Conservation (phyloP, 139 green algal genomes). For the Chlorella sp. region DNA sequence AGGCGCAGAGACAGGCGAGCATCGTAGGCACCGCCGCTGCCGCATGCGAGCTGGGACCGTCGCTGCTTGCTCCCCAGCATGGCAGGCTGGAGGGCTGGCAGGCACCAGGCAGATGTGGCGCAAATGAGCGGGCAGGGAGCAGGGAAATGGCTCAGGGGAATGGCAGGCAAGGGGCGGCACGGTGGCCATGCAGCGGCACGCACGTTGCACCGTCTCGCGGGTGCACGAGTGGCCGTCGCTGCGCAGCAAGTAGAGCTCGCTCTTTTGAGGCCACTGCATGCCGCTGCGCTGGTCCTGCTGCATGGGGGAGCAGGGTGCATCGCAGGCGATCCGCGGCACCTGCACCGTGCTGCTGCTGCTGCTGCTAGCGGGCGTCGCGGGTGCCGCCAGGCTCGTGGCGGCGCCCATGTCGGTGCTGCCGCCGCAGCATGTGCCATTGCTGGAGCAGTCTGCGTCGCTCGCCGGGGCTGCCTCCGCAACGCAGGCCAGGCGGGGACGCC, state of each 20-base stretch:
- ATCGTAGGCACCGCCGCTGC: not conserved
- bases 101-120: not conserved
- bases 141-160: not conserved
- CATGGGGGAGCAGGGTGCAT: not conserved
- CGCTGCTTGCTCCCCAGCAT: not conserved
- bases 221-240: constrained; percentile 94
- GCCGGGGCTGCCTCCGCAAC: not conserved
- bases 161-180: not conserved
- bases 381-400: not conserved
- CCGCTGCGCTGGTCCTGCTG: not conserved
- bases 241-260: constrained; percentile 44
- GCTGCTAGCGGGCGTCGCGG: not conserved
- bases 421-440: not conserved
- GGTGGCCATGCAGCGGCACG: not conserved
- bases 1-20: not conserved
- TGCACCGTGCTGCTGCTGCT: not conserved
- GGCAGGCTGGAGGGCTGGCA: not conserved
- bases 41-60: too few species aligned
- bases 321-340: not conserved
- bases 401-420: not conserved
- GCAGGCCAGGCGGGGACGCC: not conserved
- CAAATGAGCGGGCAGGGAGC: not conserved
- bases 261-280: constrained; percentile 27
- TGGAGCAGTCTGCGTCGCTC: not conserved
- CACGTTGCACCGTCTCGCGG: constrained; percentile 80